A percentile compares a stretch with the other conserved stretches of the same genome.
Evolutionary conservation across 768 basidiomycete species (phyloP).

Genomic region (Auricularia sp.): DNA sequence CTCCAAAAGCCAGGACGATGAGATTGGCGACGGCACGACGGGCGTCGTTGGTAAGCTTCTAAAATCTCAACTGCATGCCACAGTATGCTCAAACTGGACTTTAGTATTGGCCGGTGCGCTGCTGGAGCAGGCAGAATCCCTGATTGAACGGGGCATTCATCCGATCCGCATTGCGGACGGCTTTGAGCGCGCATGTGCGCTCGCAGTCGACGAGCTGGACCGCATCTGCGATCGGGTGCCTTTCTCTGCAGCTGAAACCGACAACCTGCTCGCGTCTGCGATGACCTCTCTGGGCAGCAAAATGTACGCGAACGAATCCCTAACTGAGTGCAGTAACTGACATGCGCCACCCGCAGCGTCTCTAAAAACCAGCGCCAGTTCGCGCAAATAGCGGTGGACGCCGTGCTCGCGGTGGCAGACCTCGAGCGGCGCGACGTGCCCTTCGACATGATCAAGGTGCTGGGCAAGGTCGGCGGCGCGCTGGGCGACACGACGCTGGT

Average conservation of each 20-base stretch:
- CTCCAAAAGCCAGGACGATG: constrained; percentile 97
- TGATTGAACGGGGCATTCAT: constrained; percentile 99
- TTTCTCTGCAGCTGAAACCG: constrained; percentile 71
- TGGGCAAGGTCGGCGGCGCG: constrained; percentile 96
- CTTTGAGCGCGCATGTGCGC: constrained; percentile 86
- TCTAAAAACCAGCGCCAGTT: constrained; percentile 94
- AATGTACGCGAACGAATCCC: constrained; percentile 50
- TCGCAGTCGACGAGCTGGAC: constrained; percentile 86
- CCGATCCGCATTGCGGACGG: constrained; percentile 99
- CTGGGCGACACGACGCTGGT: constrained; percentile 92
- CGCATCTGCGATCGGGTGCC: constrained; percentile 82
- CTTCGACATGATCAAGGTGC: constrained; percentile 98
- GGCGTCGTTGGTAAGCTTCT: constrained; percentile 81
- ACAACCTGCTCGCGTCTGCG: constrained; percentile 85
- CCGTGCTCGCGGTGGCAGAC: constrained; percentile 91
- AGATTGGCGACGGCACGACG: constrained; percentile 98
- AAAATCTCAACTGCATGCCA: not conserved
- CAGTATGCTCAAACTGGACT: not conserved
- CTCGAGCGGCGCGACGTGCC: constrained; percentile 89
- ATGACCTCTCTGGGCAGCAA: constrained; percentile 96
- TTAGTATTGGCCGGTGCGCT: constrained; percentile 95
- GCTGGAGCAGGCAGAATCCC: constrained; percentile 83
- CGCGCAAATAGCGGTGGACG: constrained; percentile 95
- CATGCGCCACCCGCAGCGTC: constrained; percentile 45
- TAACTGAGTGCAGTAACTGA: not conserved